These are phyloP conservation scores for Sambucus nigra DNA, from an alignment of 129 eudicot genomes.

Conservation along the genomic window DNA sequence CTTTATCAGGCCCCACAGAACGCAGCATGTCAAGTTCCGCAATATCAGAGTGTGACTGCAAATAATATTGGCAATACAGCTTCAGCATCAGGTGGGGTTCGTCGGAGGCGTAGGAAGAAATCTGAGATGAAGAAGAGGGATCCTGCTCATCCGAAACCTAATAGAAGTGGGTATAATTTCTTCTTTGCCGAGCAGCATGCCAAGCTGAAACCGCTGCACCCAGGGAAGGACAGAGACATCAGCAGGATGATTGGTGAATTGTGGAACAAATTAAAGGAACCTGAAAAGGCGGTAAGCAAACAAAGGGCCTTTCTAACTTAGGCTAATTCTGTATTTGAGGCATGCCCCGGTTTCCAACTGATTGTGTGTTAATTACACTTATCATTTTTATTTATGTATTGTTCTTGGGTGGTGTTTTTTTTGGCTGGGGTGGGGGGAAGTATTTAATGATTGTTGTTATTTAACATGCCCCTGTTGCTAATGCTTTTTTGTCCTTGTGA, in stretches of 20 bases:
- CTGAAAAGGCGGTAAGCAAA: constrained; percentile 63
- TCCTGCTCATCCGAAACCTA: constrained; percentile 90
- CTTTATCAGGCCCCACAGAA: constrained; percentile 52
- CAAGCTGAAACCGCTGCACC: constrained; percentile 55
- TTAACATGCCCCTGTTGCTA: no score
- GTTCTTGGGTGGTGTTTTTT: neutral
- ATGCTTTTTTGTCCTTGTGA: no score
- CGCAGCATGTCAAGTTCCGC: constrained; percentile 21
- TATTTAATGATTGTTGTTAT: no score
- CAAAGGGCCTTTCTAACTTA: no score
- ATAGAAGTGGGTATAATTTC: constrained; percentile 92
- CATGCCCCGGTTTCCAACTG: no score
- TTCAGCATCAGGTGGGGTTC: constrained; percentile 22
- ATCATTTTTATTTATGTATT: no score
- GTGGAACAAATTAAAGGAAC: constrained; percentile 67
- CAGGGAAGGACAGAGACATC: constrained; percentile 72
- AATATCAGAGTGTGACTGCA: constrained; percentile 11
- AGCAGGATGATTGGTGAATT: constrained; percentile 89
- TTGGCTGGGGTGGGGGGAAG: no score
- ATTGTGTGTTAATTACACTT: no score
- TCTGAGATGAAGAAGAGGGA: constrained; percentile 77
- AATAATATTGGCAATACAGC: constrained; percentile 13
- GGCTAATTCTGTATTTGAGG: no score
- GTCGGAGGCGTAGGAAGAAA: constrained; percentile 88
- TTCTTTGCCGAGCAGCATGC: constrained; percentile 96